These are phyloP conservation scores for Aspergillus puulaauensis DNA, from an alignment of 2,329 filamentous ascomycete genomes.

Conservation along the genomic window DNA sequence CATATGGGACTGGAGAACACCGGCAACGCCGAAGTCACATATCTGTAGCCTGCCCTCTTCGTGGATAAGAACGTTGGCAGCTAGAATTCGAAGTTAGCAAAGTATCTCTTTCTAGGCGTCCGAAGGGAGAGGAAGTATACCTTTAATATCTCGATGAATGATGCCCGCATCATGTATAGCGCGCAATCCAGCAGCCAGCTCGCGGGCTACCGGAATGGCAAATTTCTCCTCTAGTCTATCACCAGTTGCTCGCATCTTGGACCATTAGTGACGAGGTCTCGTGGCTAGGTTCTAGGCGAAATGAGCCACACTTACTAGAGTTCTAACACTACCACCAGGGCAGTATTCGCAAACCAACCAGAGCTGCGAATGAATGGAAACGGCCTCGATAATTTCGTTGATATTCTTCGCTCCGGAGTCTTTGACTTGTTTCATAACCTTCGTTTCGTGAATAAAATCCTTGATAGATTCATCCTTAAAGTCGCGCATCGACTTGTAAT, in stretches of 20 bases:
- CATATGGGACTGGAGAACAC: conserved; percentile 58
- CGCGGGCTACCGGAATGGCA: conserved; percentile 64
- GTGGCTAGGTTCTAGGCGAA: background rate
- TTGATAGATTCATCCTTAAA: conserved; percentile 51
- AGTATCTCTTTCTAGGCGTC: background rate
- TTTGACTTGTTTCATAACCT: conserved; percentile 61
- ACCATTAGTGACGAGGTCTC: background rate
- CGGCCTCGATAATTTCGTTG: conserved; percentile 64
- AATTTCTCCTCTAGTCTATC: conserved; percentile 59
- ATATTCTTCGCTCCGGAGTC: conserved; percentile 63
- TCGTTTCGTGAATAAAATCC: conserved; percentile 62
- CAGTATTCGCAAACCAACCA: conserved; percentile 69
- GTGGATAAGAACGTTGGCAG: conserved; percentile 63
- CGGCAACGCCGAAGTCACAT: conserved; percentile 66
- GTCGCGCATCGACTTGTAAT: conserved; percentile 48
- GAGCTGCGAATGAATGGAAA: conserved; percentile 62
- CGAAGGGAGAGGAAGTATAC: conserved; percentile 28
- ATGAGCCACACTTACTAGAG: conserved; percentile 51
- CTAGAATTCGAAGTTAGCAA: conserved; percentile 30
- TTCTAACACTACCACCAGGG: conserved; percentile 65
- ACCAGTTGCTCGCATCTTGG: conserved; percentile 49
- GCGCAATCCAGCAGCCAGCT: conserved; percentile 61
- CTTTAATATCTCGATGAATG: conserved; percentile 66
- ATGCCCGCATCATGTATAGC: conserved; percentile 66
- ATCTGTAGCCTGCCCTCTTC: conserved; percentile 63